Evolutionary conservation across 306 rosid genomes (phyloP).

Genomic region (Trifolium pratense): DNA sequence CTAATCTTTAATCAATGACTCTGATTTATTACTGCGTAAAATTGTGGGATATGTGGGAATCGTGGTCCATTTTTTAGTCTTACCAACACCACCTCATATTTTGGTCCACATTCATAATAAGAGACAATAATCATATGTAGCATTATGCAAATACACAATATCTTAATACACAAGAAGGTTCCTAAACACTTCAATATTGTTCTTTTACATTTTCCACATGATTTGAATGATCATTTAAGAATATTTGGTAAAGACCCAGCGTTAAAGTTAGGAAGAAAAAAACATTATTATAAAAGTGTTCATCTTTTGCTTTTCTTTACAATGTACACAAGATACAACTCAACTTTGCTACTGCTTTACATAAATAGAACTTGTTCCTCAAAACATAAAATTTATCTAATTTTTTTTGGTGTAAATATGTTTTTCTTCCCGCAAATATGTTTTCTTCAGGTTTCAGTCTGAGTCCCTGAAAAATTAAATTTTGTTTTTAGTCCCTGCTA

Average conservation of each 20-base stretch:
- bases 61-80: too few relatives aligned
- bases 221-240: constrained; percentile 19
- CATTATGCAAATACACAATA: constrained; percentile 32
- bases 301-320: constrained; percentile 36
- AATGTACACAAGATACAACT: constrained; percentile 28
- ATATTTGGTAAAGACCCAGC: constrained; percentile 15
- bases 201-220: constrained; percentile 19
- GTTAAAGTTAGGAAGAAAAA: constrained; percentile 14
- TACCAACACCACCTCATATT: too few relatives aligned
- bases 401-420: neutral
- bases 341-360: constrained; percentile 40
- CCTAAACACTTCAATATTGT: constrained; percentile 19
- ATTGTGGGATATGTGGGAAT: too few relatives aligned
- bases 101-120: constrained; percentile 39
- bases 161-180: constrained; percentile 37
- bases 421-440: neutral
- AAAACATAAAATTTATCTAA: constrained; percentile 21
- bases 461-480: neutral
- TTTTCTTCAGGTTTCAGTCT: neutral
- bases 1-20: too few relatives aligned
- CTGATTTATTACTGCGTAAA: too few relatives aligned
- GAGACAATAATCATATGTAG: constrained; percentile 14
- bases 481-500: neutral
- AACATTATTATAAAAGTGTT: constrained; percentile 28
- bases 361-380: constrained; percentile 33